Evolutionary conservation across 2,329 filamentous ascomycete species (phyloP).

Genomic region (Escovopsis weberi): DNA sequence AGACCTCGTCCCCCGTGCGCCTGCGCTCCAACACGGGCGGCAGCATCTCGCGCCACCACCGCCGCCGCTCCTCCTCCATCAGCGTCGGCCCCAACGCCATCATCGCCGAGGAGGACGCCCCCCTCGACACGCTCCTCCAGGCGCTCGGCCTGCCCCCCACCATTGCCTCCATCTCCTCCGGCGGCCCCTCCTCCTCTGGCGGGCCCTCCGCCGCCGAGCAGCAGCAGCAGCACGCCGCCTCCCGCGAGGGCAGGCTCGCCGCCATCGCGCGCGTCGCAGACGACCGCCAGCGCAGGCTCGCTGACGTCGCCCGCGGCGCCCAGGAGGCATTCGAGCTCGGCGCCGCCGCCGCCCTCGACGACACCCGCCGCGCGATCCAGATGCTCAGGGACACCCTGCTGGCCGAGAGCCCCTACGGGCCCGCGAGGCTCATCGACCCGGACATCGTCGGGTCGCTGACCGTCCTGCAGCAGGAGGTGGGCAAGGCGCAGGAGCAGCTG

Average conservation of each 20-base stretch:
- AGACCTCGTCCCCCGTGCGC: slow-evolving; percentile 22
- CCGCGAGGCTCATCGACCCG: slow-evolving; percentile 36
- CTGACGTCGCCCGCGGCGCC: slow-evolving; percentile 28
- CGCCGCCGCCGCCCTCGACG: slow-evolving; percentile 27
- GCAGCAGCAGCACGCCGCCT: slow-evolving; percentile 2
- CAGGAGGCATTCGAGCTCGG: slow-evolving; percentile 36
- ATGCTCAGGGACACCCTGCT: slow-evolving; percentile 36
- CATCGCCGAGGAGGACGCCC: slow-evolving; percentile 16
- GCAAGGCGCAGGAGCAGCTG: slow-evolving; percentile 24
- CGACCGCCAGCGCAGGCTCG: slow-evolving; percentile 28
- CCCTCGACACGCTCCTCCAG: slow-evolving; percentile 34
- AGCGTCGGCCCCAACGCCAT: background rate
- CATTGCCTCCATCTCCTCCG: no score
- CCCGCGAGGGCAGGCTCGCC: slow-evolving; percentile 12
- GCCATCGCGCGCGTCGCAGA: slow-evolving; percentile 21
- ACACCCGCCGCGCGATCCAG: slow-evolving; percentile 33
- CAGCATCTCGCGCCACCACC: slow-evolving; percentile 10
- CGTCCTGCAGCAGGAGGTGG: slow-evolving; percentile 30
- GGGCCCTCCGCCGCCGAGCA: slow-evolving; percentile 3
- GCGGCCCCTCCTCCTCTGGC: no score
- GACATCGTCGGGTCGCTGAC: slow-evolving; percentile 37
- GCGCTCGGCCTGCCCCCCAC: slow-evolving; percentile 26
- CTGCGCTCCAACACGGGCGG: slow-evolving; percentile 16
- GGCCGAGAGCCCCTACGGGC: slow-evolving; percentile 34
- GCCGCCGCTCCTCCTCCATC: slow-evolving; percentile 23